These are phyloP conservation scores for Candida pseudoviswanathii DNA, from an alignment of 1,139 yeast species.

Conservation along the genomic window DNA sequence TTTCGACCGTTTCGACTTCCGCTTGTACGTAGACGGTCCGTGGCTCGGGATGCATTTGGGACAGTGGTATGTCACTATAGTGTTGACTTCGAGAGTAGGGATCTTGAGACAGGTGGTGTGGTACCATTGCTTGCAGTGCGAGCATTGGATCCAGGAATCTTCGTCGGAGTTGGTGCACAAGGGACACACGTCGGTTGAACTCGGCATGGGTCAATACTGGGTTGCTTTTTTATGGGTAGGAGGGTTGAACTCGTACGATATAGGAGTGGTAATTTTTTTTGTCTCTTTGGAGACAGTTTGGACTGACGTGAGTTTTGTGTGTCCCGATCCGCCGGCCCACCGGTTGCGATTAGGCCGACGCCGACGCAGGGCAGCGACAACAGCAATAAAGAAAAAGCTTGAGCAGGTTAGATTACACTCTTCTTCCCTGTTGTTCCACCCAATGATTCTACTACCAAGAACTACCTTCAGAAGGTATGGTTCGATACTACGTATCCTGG, in stretches of 20 bases:
- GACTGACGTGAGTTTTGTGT: background rate
- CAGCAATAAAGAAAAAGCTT: background rate
- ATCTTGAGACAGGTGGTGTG: conserved; percentile 56
- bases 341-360: too few species aligned
- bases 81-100: conserved; percentile 34
- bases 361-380: background rate
- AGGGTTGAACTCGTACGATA: background rate
- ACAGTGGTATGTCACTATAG: conserved; percentile 60
- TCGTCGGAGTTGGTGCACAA: conserved; percentile 20
- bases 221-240: background rate
- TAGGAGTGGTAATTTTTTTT: background rate
- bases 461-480: background rate
- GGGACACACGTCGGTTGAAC: conserved; percentile 20
- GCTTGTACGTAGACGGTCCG: conserved; percentile 56
- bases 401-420: too few species aligned
- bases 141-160: conserved; percentile 62
- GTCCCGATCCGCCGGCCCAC: background rate
- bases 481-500: background rate
- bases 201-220: conserved; percentile 12
- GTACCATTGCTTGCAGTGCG: conserved; percentile 61
- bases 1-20: conserved; percentile 59
- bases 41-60: conserved; percentile 39
- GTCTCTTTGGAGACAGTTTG: background rate
- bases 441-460: background rate
- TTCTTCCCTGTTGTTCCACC: background rate